Base-by-base conservation (phyloP, 176 grass and related monocot species). In the Oryza coarctata region DNA sequence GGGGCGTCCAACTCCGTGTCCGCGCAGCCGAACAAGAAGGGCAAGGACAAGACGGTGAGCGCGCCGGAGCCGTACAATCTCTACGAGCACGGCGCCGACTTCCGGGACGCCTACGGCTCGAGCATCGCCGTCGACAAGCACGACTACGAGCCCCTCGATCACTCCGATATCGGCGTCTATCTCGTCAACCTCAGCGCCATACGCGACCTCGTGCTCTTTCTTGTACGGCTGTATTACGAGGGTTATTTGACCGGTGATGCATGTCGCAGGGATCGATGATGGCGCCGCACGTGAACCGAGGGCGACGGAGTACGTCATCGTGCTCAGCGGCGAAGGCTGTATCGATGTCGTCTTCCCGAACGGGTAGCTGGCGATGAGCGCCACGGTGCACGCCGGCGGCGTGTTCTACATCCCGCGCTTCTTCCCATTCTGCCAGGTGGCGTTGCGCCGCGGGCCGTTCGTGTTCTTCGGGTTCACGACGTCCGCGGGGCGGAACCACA, bases 381-480 rank as follows among this genome's bases (percentile, higher is more conserved):
- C 87, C 23, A 12, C 25, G 76, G 83, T 95, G 79, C 60, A 67
- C 12, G 65, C 74, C 31, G 91, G 93, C 45, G 93, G 95, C 62
- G 93, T 92, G 73, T 98, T 98, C 76, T 91, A 82, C 82, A 92
- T 98, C 75, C 96, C 96, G 31, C 96, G 88, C 62, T 93, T 85
- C 84, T 93, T 93, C 87, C 90, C 91, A 0, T 98, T 98, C 85
- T 93, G 87, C 35, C 96, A 98, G 75, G 84, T 98, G 47, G 93
- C 96, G 28, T 86, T 93, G 22, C 89, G 62, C 1, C 71, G 33
- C 50, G 89, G 96, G 0, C 85, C 96, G 23, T 81, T 98, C 26
- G 91, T 80, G 85, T 98, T 98, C 89, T 98, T 98, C 77, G 93
- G 93, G 34, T 98, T 95, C 85, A 93, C 87, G n/a, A 95, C 93